Evolutionary conservation across 495 filamentous ascomycete genomes (phyloP).

Genomic region (Emericellopsis terricola): DNA sequence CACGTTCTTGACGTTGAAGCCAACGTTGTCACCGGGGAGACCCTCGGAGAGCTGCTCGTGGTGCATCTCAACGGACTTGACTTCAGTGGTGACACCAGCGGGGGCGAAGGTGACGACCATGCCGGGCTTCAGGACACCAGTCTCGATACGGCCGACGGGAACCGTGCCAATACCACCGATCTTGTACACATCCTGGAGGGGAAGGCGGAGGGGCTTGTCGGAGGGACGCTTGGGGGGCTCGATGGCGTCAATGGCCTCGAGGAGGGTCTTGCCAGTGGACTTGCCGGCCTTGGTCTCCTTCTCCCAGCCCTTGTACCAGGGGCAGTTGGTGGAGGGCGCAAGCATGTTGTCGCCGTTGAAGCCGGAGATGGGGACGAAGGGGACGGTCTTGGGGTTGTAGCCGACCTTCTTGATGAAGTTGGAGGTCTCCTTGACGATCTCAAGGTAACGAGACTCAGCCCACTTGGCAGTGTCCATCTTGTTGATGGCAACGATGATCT

Average conservation of each 20-base stretch:
- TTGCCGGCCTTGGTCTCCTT: constrained; percentile 95
- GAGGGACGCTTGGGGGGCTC: constrained; percentile 84
- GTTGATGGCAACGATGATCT: constrained; percentile 99
- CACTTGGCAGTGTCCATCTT: constrained; percentile 99
- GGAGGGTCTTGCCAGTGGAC: constrained; percentile 86
- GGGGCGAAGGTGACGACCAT: constrained; percentile 97
- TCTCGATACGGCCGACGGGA: constrained; percentile 99
- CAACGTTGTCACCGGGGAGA: constrained; percentile 97
- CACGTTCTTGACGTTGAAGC: constrained; percentile 99
- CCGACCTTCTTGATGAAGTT: constrained; percentile 99
- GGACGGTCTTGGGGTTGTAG: constrained; percentile 96
- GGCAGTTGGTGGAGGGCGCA: constrained; percentile 76
- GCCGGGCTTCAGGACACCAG: constrained; percentile 90
- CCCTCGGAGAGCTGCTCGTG: constrained; percentile 97
- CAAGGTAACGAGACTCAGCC: constrained; percentile 88
- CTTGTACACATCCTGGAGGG: constrained; percentile 99
- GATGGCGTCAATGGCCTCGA: constrained; percentile 96
- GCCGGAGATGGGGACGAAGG: constrained; percentile 98
- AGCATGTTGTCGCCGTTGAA: constrained; percentile 99
- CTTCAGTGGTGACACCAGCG: constrained; percentile 98
- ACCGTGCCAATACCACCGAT: constrained; percentile 99
- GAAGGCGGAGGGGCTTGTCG: constrained; percentile 97
- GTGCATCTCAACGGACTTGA: constrained; percentile 99
- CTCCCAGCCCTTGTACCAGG: constrained; percentile 99
- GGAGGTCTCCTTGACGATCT: constrained; percentile 99